Evolutionary conservation across 2,329 filamentous ascomycete species (phyloP).

Genomic region (Cladosporium sp.): DNA sequence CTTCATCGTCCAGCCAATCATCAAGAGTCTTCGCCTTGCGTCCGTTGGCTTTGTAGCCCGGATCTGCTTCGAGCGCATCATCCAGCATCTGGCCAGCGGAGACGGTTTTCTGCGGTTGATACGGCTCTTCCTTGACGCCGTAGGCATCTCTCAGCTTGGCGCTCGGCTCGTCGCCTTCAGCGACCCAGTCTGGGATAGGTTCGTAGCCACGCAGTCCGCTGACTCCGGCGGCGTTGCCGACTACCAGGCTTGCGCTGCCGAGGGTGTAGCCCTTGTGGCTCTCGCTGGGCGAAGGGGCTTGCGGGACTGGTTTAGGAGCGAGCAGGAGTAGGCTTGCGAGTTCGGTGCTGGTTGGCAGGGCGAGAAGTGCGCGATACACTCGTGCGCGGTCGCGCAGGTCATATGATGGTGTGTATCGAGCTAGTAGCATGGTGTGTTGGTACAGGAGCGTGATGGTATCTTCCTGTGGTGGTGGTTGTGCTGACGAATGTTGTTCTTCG

Average conservation of each 20-base stretch:
- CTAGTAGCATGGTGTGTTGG: constrained; percentile 80
- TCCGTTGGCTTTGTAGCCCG: constrained; percentile 52
- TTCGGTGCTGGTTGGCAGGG: constrained; percentile 71
- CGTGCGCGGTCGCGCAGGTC: constrained; percentile 89
- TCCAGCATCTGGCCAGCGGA: constrained; percentile 67
- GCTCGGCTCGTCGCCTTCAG: constrained; percentile 76
- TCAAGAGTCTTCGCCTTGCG: constrained; percentile 77
- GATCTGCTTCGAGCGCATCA: constrained; percentile 50
- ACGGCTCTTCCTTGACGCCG: constrained; percentile 40
- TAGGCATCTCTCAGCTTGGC: constrained; percentile 66
- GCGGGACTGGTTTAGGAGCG: constrained; percentile 90
- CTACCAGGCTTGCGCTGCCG: constrained; percentile 80
- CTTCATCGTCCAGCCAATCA: constrained; percentile 81
- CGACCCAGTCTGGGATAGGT: constrained; percentile 80
- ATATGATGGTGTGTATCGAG: constrained; percentile 91
- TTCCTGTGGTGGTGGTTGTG: constrained; percentile 14
- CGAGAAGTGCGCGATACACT: constrained; percentile 81
- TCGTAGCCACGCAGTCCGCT: constrained; percentile 79
- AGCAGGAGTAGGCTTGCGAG: constrained; percentile 87
- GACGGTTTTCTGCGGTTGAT: constrained; percentile 35
- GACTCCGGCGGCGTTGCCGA: constrained; percentile 72
- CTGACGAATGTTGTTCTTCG: neutral
- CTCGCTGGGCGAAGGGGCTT: constrained; percentile 86
- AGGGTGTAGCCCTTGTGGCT: constrained; percentile 74
- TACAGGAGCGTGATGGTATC: constrained; percentile 71